phyloP scores from a whole-genome alignment of 371 early-diverging fungal genomes.

The Basidiobolus meristosporus region DNA sequence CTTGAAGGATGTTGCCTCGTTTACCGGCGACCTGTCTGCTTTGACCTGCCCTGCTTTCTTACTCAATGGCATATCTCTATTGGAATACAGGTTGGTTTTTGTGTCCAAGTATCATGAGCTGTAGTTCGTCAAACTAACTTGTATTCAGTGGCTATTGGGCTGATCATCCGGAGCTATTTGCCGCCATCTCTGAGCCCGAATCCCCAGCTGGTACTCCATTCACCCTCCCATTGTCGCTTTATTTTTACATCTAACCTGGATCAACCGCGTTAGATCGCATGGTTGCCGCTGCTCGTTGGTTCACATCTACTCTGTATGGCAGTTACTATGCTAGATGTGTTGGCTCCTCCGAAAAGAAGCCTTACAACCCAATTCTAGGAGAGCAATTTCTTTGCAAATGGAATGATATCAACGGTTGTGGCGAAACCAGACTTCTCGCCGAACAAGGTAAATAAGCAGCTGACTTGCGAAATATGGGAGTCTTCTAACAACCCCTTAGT shows the following conservation, averaged over 20 bases:
- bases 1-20: slow-evolving; percentile 45
- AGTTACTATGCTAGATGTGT: slow-evolving; percentile 35
- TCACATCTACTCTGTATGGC: slow-evolving; percentile 59
- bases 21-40: slow-evolving; percentile 60
- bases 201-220: slow-evolving; percentile 18
- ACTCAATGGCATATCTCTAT: slow-evolving; percentile 50
- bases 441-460: slow-evolving; percentile 3
- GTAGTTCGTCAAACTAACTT: slow-evolving; percentile 1
- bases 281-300: slow-evolving; percentile 54
- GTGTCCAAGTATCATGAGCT: too few species aligned
- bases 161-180: slow-evolving; percentile 49
- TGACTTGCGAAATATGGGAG: background rate
- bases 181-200: slow-evolving; percentile 29
- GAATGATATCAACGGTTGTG: slow-evolving; percentile 1
- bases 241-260: too few species aligned
- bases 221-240: background rate
- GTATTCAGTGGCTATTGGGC: slow-evolving; percentile 39
- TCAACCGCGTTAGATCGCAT: slow-evolving; percentile 51
- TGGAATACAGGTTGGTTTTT: slow-evolving; percentile 51
- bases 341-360: slow-evolving; percentile 49
- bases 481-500: background rate
- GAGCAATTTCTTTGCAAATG: slow-evolving; percentile 24
- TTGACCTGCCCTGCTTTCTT: slow-evolving; percentile 65
- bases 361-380: slow-evolving; percentile 68
- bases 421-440: too few species aligned